These are phyloP conservation scores for Trametes elegans DNA, from an alignment of 768 basidiomycete genomes.

Conservation along the genomic window DNA sequence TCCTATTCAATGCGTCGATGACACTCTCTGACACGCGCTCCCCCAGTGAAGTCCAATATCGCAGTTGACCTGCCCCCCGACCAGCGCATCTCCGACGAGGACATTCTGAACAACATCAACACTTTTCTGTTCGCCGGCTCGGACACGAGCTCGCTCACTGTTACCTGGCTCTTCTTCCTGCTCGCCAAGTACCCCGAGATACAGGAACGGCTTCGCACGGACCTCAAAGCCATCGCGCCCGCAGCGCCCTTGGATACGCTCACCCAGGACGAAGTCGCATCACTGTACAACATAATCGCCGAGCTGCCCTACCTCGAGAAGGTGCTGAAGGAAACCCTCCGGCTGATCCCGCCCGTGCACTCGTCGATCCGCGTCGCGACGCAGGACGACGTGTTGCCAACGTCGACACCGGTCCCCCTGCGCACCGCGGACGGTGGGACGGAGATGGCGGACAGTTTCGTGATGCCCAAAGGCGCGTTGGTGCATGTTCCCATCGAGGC, in stretches of 20 bases:
- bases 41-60: slow-evolving; percentile 77
- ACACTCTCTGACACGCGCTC: neutral
- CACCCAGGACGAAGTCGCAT: slow-evolving; percentile 63
- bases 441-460: slow-evolving; percentile 41
- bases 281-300: slow-evolving; percentile 54
- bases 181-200: slow-evolving; percentile 65
- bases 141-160: slow-evolving; percentile 77
- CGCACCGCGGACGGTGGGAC: slow-evolving; percentile 43
- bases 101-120: slow-evolving; percentile 82
- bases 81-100: slow-evolving; percentile 81
- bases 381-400: slow-evolving; percentile 76
- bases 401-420: slow-evolving; percentile 55
- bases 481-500: slow-evolving; percentile 80
- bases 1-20: too few species aligned
- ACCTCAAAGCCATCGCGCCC: slow-evolving; percentile 52
- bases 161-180: slow-evolving; percentile 83
- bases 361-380: slow-evolving; percentile 79
- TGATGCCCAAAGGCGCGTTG: slow-evolving; percentile 64
- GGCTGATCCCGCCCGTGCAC: slow-evolving; percentile 79
- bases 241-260: slow-evolving; percentile 39
- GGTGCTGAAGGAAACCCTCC: slow-evolving; percentile 70
- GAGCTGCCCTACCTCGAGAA: slow-evolving; percentile 73
- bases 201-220: slow-evolving; percentile 70
- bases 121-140: slow-evolving; percentile 92
- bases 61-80: slow-evolving; percentile 66